Evolutionary conservation across 2,329 filamentous ascomycete species (phyloP), one percentile per base, ranked within the genome.

Genomic region (Pseudocercospora fuligena): DNA sequence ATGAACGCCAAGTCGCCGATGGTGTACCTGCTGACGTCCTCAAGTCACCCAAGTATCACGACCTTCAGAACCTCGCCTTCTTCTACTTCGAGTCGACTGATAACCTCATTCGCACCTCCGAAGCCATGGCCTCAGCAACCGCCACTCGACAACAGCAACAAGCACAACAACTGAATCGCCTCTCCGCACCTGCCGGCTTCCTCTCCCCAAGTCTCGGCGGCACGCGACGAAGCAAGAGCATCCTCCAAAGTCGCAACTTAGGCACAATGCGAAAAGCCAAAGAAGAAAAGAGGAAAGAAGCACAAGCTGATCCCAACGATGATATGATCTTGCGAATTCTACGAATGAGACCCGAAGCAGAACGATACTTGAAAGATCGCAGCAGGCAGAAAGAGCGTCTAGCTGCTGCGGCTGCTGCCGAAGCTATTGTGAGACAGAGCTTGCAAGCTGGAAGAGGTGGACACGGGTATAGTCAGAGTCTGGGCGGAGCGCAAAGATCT

Each of bases 31-130:
- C 92, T 53, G 94, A 97, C 78, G 90, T 97, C 33, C 87, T 99
- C 76, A 97, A 97, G 81, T 97, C 93, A 72, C 92, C 94, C 76
- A 99, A 99, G 86, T 99, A 97, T 84, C 94, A 97, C 83, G 95
- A 99, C 79, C 88, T 99, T 62, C 92, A 95, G 71, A 94, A 93
- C 69, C 87, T 99, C 69, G 97, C 97, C 82, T 99, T 98, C 85
- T 99, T 98, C 85, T 99, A 99, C 83, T 96, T 95, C 76, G 94
- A 98, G 75, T 87, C 91, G 33, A 97, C 93, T 0, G 92, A 96
- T 68, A 94, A 92, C 73, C 86, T 99, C 12, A 93, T 98, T 73
- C 91, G 94, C 60, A 97, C 93, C n/a, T 97, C 93, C 2, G 95
- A 99, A 80, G 88, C 92, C 64, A 99, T 99, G 92, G 94, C 94